Conservation (phyloP, 1,284 basidiomycete species). For the Rhodotorula sp. region DNA sequence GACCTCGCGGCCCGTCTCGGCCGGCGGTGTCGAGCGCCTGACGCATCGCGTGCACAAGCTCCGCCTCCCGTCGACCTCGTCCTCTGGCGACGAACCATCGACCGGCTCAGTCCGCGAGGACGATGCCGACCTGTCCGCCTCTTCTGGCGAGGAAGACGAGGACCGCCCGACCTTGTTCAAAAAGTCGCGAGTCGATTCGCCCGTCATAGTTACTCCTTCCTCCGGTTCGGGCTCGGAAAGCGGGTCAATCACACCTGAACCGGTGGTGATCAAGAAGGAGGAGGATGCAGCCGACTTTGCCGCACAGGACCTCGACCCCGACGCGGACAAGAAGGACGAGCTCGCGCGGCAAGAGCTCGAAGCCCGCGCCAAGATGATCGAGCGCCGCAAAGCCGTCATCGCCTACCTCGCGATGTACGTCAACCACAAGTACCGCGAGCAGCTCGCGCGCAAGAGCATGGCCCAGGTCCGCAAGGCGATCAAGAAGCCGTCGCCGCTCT, state of each 20-base stretch:
- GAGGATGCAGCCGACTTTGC: not conserved
- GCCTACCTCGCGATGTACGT: constrained; percentile 31
- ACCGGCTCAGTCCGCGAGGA: constrained; percentile 5
- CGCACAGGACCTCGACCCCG: not conserved
- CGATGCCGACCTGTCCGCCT: constrained; percentile 19
- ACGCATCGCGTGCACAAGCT: constrained; percentile 36
- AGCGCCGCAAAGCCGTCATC: constrained; percentile 24
- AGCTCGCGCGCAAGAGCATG: constrained; percentile 20
- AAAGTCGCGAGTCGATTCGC: constrained; percentile 20
- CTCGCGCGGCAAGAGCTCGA: constrained; percentile 6
- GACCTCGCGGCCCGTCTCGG: constrained; percentile 28
- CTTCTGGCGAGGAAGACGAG: constrained; percentile 29
- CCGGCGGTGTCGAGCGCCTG: constrained; percentile 38
- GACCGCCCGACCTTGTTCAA: constrained; percentile 28
- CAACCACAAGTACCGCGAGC: constrained; percentile 31
- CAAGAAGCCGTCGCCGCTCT: not conserved
- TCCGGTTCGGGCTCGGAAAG: not conserved
- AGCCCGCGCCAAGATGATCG: constrained; percentile 5
- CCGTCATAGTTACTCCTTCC: not conserved
- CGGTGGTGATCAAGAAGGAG: not conserved
- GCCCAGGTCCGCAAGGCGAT: constrained; percentile 17
- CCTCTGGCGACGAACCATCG: not conserved
- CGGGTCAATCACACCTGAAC: not conserved
- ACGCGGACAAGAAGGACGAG: not conserved
- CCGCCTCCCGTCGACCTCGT: constrained; percentile 24